Evolutionary conservation across 1,284 basidiomycete species (phyloP).

Genomic region (Agaricales sp.): DNA sequence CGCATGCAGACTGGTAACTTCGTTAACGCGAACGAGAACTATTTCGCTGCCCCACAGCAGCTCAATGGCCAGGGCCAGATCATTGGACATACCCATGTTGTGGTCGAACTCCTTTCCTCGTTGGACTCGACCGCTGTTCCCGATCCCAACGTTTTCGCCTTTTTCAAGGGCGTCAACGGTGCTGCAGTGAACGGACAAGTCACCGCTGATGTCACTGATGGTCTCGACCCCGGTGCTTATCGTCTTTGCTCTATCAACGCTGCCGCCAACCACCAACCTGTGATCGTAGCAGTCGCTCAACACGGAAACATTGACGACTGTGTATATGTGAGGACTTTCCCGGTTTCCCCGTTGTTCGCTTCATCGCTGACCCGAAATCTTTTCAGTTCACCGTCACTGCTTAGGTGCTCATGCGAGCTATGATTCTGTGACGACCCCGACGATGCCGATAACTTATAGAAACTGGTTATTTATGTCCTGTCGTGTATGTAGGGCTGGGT

Average conservation of each 20-base stretch:
- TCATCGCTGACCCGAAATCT: conserved; percentile 10
- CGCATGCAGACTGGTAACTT: conserved; percentile 54
- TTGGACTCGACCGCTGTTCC: conserved; percentile 39
- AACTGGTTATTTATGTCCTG: background rate
- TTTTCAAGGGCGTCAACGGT: conserved; percentile 60
- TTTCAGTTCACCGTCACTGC: conserved; percentile 28
- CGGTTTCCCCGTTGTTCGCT: conserved; percentile 7
- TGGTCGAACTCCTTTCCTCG: conserved; percentile 41
- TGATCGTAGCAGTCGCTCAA: conserved; percentile 49
- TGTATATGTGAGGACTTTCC: conserved; percentile 34
- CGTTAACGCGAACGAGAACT: conserved; percentile 48
- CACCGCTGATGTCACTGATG: conserved; percentile 39
- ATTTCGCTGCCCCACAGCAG: conserved; percentile 60
- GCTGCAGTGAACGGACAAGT: conserved; percentile 38
- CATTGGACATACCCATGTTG: conserved; percentile 55
- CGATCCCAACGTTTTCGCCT: conserved; percentile 46
- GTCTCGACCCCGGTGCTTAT: conserved; percentile 53
- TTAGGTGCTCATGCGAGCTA: background rate
- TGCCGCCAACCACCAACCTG: conserved; percentile 61
- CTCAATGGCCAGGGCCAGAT: conserved; percentile 41
- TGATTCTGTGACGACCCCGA: background rate
- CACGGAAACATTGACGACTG: conserved; percentile 49
- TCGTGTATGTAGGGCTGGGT: background rate
- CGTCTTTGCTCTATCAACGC: conserved; percentile 46
- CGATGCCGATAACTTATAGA: background rate